Percentiles rank a stretch among this genome's conserved stretches.
Conservation (phyloP, 2,329 filamentous ascomycete genomes). For the Aspergillus sp. region DNA sequence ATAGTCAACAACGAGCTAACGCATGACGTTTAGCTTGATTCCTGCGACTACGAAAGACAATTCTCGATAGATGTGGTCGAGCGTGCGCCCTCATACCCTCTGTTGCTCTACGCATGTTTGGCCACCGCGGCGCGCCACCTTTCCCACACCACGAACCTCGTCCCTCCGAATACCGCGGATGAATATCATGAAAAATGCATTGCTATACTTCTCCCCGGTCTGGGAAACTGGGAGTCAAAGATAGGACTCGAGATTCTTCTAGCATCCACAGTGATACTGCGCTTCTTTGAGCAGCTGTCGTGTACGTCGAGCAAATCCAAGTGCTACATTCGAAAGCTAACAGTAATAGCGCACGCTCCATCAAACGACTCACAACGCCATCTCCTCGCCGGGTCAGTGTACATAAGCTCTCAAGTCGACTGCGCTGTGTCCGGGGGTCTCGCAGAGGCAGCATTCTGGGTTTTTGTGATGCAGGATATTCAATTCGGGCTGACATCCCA, state of each 20-base stretch:
- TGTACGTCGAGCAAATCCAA: constrained; percentile 27
- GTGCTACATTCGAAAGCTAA: constrained; percentile 15
- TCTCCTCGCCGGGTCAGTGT: constrained; percentile 41
- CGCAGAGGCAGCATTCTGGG: constrained; percentile 41
- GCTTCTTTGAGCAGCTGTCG: constrained; percentile 42
- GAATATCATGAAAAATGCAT: constrained; percentile 42
- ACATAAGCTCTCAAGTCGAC: constrained; percentile 40
- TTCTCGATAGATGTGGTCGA: constrained; percentile 39
- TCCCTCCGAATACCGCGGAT: constrained; percentile 36
- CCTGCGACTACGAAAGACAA: constrained; percentile 36
- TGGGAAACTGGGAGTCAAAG: constrained; percentile 36
- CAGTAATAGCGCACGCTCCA: constrained; percentile 33
- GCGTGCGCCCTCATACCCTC: constrained; percentile 34
- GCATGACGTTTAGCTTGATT: constrained; percentile 32
- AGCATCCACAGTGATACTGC: constrained; percentile 40
- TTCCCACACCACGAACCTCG: constrained; percentile 34
- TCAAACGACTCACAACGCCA: constrained; percentile 41
- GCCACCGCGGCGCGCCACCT: constrained; percentile 41
- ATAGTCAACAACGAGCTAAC: constrained; percentile 18
- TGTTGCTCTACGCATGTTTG: constrained; percentile 40
- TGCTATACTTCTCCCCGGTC: constrained; percentile 38
- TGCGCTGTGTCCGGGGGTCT: constrained; percentile 39
- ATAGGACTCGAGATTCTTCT: constrained; percentile 41
- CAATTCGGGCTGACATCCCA: constrained; percentile 39
- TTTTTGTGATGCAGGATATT: constrained; percentile 42